These are phyloP conservation scores for Kernera saxatilis DNA, from an alignment of 345 rosid genomes.

Conservation along the genomic window DNA sequence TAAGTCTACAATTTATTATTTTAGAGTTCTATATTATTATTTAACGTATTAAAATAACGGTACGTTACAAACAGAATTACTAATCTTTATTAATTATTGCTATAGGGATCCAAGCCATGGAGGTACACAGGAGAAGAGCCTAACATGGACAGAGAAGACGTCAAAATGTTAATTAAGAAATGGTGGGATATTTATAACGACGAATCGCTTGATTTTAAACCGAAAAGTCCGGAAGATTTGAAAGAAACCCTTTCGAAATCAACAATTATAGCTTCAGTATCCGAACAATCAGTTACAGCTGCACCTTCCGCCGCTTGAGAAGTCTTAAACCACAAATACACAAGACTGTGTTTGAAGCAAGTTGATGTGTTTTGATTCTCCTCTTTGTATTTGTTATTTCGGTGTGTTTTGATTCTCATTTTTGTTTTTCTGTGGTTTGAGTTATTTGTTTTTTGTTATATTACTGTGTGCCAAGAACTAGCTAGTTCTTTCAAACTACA, in stretches of 20 bases:
- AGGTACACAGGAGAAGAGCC: slow-evolving; percentile 45
- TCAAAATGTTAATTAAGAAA: slow-evolving; percentile 36
- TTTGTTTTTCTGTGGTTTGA: too few species aligned
- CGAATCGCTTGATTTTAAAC: slow-evolving; percentile 37
- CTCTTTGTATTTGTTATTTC: too few species aligned
- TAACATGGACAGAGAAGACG: slow-evolving; percentile 52
- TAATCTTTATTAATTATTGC: too few species aligned
- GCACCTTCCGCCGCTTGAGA: slow-evolving; percentile 67
- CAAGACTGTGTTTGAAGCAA: background rate
- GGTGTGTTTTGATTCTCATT: too few species aligned
- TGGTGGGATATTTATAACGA: slow-evolving; percentile 57
- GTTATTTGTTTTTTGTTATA: too few species aligned
- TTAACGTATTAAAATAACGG: too few species aligned
- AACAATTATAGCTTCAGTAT: slow-evolving; percentile 44
- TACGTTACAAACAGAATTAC: too few species aligned
- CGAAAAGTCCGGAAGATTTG: slow-evolving; percentile 10
- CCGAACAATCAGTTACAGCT: slow-evolving; percentile 39
- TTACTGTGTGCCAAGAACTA: too few species aligned
- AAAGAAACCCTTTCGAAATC: slow-evolving; percentile 22
- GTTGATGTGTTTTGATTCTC: background rate
- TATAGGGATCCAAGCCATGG: slow-evolving; percentile 61
- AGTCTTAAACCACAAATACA: background rate
- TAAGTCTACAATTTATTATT: too few species aligned
- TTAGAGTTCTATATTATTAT: too few species aligned
- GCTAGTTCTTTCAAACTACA: too few species aligned